Percentiles rank a stretch among this genome's conserved stretches.
Conservation (phyloP, 768 basidiomycete genomes). For the Mycena epipterygia region DNA sequence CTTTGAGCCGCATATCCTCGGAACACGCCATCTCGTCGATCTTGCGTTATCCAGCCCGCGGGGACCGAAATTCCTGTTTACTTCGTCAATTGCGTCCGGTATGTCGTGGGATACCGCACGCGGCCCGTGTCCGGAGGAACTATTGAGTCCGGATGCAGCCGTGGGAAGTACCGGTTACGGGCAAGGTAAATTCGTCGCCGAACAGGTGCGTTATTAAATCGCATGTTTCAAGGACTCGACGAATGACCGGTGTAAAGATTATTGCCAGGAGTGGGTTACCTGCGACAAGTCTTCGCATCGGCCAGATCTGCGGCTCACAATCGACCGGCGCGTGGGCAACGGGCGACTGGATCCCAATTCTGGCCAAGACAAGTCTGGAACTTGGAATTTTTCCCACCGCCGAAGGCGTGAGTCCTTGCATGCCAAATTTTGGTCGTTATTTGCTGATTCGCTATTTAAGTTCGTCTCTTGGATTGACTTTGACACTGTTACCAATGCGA, state of each 20-base stretch:
- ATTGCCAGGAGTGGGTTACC: neutral
- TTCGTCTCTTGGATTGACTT: conserved; percentile 52
- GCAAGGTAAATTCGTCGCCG: conserved; percentile 33
- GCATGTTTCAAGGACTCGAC: neutral
- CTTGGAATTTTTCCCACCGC: conserved; percentile 45
- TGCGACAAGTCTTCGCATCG: conserved; percentile 38
- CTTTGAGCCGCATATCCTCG: conserved; percentile 58
- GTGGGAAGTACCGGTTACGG: neutral
- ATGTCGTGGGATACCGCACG: conserved; percentile 21
- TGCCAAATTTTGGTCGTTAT: neutral
- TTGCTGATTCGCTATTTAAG: conserved; percentile 31
- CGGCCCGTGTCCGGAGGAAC: conserved; percentile 30
- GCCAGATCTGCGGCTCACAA: conserved; percentile 51
- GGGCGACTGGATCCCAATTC: conserved; percentile 52
- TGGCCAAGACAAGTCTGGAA: conserved; percentile 49
- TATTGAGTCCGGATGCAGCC: neutral
- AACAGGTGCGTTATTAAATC: conserved; percentile 25
- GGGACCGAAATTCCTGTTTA: conserved; percentile 27
- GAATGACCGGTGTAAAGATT: neutral
- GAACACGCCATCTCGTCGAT: conserved; percentile 56
- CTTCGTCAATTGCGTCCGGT: conserved; percentile 33
- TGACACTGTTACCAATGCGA: conserved; percentile 41
- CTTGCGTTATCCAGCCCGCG: conserved; percentile 42
- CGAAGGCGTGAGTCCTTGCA: conserved; percentile 39
- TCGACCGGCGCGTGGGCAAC: conserved; percentile 54